Evolutionary conservation across 2,329 filamentous ascomycete species (phyloP).

Genomic region (Rasamsonia emersonii): DNA sequence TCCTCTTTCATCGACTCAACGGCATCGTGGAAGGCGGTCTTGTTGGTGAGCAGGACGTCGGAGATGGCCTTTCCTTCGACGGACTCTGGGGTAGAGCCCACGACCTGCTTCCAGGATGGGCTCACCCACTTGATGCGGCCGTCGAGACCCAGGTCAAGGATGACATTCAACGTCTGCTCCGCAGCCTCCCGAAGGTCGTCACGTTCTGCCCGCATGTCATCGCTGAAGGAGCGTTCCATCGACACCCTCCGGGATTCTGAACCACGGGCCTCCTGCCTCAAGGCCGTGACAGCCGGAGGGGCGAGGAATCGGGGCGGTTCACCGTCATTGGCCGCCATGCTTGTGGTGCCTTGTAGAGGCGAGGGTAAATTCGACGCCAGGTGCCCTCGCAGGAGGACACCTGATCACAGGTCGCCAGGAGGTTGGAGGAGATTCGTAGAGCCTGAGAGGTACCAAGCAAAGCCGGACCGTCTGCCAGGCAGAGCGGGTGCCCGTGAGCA

Average conservation of each 20-base stretch:
- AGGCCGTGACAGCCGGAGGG: conserved; percentile 35
- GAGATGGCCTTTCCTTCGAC: conserved; percentile 71
- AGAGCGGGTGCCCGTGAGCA: conserved; percentile 34
- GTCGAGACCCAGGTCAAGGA: conserved; percentile 86
- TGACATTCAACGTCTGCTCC: conserved; percentile 92
- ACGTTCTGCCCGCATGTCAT: conserved; percentile 85
- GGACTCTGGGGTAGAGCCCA: conserved; percentile 66
- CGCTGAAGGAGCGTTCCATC: conserved; percentile 62
- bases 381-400: conserved; percentile 6
- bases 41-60: conserved; percentile 73
- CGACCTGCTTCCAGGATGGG: conserved; percentile 88
- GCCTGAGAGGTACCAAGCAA: conserved; percentile 12
- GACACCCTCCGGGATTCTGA: conserved; percentile 23
- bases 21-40: conserved; percentile 69
- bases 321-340: conserved; percentile 35
- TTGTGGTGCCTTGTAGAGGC: no score
- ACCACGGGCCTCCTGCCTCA: conserved; percentile 35
- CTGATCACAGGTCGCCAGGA: conserved; percentile 6
- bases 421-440: conserved; percentile 4
- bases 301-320: conserved; percentile 32
- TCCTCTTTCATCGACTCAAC: conserved; percentile 86
- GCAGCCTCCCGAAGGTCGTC: conserved; percentile 92
- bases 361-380: no score
- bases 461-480: conserved; percentile 36
- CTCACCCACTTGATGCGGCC: conserved; percentile 92